phyloP scores from a whole-genome alignment of 169 alveolate genomes.

The Babesia ovis region DNA sequence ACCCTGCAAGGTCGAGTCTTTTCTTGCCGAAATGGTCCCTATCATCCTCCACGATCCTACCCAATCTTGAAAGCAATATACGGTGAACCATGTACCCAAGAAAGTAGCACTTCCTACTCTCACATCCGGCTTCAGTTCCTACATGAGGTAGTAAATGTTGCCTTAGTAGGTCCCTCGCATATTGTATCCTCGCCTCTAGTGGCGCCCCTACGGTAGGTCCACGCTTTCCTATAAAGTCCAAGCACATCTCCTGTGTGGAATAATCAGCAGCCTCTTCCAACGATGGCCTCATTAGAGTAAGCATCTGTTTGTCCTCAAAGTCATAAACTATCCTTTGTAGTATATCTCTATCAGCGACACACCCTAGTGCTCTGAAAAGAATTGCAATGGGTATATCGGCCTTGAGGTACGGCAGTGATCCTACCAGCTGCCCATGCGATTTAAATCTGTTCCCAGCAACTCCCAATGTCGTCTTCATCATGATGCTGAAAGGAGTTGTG shows the following conservation, averaged over 20 bases:
- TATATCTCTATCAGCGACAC: conserved; percentile 88
- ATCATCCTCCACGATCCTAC: conserved; percentile 97
- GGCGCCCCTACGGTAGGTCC: conserved; percentile 95
- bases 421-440: conserved; percentile 91
- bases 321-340: conserved; percentile 90
- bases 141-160: conserved; percentile 98
- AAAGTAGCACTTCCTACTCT: conserved; percentile 95
- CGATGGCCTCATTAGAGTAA: conserved; percentile 93
- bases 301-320: conserved; percentile 94
- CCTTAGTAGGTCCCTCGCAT: conserved; percentile 93
- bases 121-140: conserved; percentile 91
- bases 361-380: conserved; percentile 97
- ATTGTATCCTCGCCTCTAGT: conserved; percentile 87
- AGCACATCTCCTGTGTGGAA: conserved; percentile 90
- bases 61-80: conserved; percentile 93
- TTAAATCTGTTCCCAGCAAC: conserved; percentile 76
- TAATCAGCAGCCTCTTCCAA: conserved; percentile 92
- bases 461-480: conserved; percentile 70
- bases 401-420: conserved; percentile 94
- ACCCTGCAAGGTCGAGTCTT: conserved; percentile 98
- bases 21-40: conserved; percentile 99
- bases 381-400: conserved; percentile 95
- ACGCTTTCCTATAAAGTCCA: conserved; percentile 90
- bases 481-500: conserved; percentile 91
- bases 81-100: conserved; percentile 99